These are phyloP conservation scores for Trichoderma semiorbis DNA, from an alignment of 2,329 filamentous ascomycete genomes.

Conservation along the genomic window DNA sequence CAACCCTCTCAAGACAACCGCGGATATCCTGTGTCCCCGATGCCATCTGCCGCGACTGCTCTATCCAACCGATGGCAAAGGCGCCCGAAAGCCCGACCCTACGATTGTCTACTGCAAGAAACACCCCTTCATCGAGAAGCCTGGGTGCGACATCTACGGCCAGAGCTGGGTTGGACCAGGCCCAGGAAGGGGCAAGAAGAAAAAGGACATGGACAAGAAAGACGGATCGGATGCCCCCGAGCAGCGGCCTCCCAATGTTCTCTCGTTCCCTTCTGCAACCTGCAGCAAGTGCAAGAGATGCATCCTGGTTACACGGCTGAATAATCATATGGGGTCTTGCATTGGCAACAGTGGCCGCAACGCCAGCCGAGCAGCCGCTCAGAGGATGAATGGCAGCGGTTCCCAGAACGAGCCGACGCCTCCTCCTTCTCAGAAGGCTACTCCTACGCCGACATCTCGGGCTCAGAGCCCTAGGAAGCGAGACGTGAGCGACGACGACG, in stretches of 20 bases:
- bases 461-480: slow-evolving; percentile 56
- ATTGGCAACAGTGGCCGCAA: slow-evolving; percentile 64
- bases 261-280: slow-evolving; percentile 62
- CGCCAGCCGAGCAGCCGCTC: slow-evolving; percentile 58
- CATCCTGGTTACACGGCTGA: slow-evolving; percentile 61
- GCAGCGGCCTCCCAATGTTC: slow-evolving; percentile 57
- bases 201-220: slow-evolving; percentile 70
- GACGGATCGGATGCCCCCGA: slow-evolving; percentile 49
- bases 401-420: slow-evolving; percentile 56
- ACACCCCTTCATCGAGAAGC: slow-evolving; percentile 71
- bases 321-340: slow-evolving; percentile 66
- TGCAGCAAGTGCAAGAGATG: slow-evolving; percentile 66
- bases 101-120: slow-evolving; percentile 73
- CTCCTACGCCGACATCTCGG: slow-evolving; percentile 53
- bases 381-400: slow-evolving; percentile 59
- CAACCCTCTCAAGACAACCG: slow-evolving; percentile 67
- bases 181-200: slow-evolving; percentile 71
- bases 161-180: slow-evolving; percentile 74
- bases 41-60: slow-evolving; percentile 73
- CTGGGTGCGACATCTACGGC: slow-evolving; percentile 76
- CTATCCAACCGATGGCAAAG: slow-evolving; percentile 68
- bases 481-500: slow-evolving; percentile 54
- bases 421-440: slow-evolving; percentile 61
- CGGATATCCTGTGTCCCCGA: slow-evolving; percentile 68
- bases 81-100: slow-evolving; percentile 62